Percentiles rank a stretch among this genome's conserved stretches.
phyloP scores from a whole-genome alignment of 441 rosid genomes.

The Iberis amara region DNA sequence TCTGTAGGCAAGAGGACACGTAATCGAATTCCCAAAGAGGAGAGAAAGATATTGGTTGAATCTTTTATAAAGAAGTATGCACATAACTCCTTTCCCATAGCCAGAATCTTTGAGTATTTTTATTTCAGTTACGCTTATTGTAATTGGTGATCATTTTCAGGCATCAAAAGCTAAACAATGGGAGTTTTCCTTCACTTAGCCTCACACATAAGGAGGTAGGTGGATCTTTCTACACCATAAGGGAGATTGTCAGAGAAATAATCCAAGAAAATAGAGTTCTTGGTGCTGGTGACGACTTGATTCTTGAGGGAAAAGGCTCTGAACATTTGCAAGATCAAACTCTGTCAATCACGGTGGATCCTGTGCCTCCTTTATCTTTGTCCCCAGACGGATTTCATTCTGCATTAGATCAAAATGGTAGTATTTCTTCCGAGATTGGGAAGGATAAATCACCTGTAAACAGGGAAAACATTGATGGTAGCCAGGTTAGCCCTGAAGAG shows the following conservation, averaged over 20 bases:
- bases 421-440: slow-evolving; percentile 25
- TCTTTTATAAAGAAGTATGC: slow-evolving; percentile 75
- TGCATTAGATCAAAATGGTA: slow-evolving; percentile 29
- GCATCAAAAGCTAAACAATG: slow-evolving; percentile 65
- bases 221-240: slow-evolving; percentile 85
- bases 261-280: slow-evolving; percentile 93
- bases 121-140: not conserved
- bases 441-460: slow-evolving; percentile 28
- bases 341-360: slow-evolving; percentile 47
- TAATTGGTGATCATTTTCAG: slow-evolving; percentile 38
- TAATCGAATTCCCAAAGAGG: slow-evolving; percentile 80
- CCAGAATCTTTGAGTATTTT: slow-evolving; percentile 13
- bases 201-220: slow-evolving; percentile 95
- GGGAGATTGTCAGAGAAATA: slow-evolving; percentile 91
- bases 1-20: slow-evolving; percentile 69
- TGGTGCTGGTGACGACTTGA: slow-evolving; percentile 66
- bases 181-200: slow-evolving; percentile 79
- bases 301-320: slow-evolving; percentile 33
- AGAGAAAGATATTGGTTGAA: slow-evolving; percentile 76
- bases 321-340: slow-evolving; percentile 40
- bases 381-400: slow-evolving; percentile 38
- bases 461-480: slow-evolving; percentile 33
- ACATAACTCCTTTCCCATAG: slow-evolving; percentile 7
- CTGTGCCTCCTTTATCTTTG: slow-evolving; percentile 33
- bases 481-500: slow-evolving; percentile 22